Percentiles rank a stretch among this genome's conserved stretches.
phyloP scores from a whole-genome alignment of 2,329 filamentous ascomycete genomes.

The Bipolaris zeicola region DNA sequence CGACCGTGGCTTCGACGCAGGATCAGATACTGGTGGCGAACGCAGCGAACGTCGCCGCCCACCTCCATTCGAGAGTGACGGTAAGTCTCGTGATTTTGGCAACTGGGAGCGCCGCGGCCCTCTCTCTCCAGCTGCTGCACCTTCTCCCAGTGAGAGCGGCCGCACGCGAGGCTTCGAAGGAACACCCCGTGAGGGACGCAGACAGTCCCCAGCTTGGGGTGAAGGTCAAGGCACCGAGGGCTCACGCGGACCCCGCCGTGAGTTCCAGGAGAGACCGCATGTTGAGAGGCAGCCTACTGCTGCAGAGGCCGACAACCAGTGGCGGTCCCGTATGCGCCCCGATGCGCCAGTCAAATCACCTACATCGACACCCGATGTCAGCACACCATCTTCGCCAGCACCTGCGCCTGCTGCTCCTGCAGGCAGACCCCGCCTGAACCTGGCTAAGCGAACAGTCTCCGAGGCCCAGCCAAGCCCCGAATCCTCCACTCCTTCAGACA shows the following conservation, averaged over 20 bases:
- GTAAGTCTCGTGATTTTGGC: slow-evolving; percentile 77
- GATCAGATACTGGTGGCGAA: slow-evolving; percentile 61
- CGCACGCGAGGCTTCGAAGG: slow-evolving; percentile 60
- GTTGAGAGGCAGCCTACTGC: slow-evolving; percentile 78
- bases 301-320: slow-evolving; percentile 90
- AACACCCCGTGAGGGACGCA: slow-evolving; percentile 45
- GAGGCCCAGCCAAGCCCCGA: slow-evolving; percentile 64
- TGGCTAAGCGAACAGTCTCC: slow-evolving; percentile 88
- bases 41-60: slow-evolving; percentile 70
- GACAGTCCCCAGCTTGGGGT: slow-evolving; percentile 73
- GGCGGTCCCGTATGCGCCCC: slow-evolving; percentile 91
- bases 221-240: slow-evolving; percentile 73
- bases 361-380: slow-evolving; percentile 72
- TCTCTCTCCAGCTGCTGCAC: slow-evolving; percentile 69
- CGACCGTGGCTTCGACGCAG: slow-evolving; percentile 58
- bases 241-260: slow-evolving; percentile 77
- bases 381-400: slow-evolving; percentile 76
- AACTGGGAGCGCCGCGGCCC: slow-evolving; percentile 97
- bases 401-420: slow-evolving; percentile 63
- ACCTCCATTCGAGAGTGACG: slow-evolving; percentile 70
- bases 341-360: slow-evolving; percentile 68
- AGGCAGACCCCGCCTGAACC: slow-evolving; percentile 79
- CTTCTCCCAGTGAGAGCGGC: slow-evolving; percentile 60
- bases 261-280: slow-evolving; percentile 66
- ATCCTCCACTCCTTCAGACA: slow-evolving; percentile 61